A percentile compares a stretch with the other conserved stretches of the same genome.
Evolutionary conservation across 768 basidiomycete species (phyloP).

Genomic region (Lanmaoa pseudosensibilis): DNA sequence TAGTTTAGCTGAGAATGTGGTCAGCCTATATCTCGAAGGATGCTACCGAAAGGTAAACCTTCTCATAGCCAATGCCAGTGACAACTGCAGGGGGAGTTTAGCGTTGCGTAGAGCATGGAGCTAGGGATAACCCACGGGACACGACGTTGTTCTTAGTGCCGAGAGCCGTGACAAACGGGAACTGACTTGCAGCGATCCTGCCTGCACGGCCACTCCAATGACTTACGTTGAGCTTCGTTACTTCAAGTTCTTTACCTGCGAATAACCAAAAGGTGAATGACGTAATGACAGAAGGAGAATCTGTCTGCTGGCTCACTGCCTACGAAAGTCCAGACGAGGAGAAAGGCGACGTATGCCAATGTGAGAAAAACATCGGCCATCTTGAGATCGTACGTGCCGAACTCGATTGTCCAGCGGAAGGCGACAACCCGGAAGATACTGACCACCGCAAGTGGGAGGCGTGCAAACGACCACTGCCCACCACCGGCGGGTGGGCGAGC

Average conservation of each 20-base stretch:
- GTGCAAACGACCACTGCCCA: conserved; percentile 40
- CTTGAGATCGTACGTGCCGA: conserved; percentile 42
- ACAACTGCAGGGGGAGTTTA: conserved; percentile 18
- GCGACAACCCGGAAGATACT: conserved; percentile 48
- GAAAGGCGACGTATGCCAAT: conserved; percentile 43
- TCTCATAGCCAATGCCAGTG: conserved; percentile 31
- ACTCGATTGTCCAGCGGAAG: conserved; percentile 49
- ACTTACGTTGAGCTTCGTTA: conserved; percentile 6
- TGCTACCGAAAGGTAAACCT: conserved; percentile 7
- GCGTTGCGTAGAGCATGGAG: not conserved
- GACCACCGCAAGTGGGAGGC: conserved; percentile 38
- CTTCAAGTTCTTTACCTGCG: conserved; percentile 4
- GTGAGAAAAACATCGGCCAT: conserved; percentile 49
- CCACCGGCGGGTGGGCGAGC: conserved; percentile 13
- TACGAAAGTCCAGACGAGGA: conserved; percentile 45
- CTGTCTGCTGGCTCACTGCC: conserved; percentile 47
- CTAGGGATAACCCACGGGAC: conserved; percentile 28
- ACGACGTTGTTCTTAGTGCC: conserved; percentile 53
- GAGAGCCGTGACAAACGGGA: conserved; percentile 45
- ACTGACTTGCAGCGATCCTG: conserved; percentile 36
- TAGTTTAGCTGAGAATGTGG: conserved; percentile 35
- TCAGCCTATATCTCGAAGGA: conserved; percentile 2
- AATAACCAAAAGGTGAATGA: not conserved
- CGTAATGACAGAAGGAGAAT: not conserved
- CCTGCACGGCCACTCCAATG: conserved; percentile 34